Base-by-base conservation (phyloP, 139 green algal species). In the Pleodorina starrii region DNA sequence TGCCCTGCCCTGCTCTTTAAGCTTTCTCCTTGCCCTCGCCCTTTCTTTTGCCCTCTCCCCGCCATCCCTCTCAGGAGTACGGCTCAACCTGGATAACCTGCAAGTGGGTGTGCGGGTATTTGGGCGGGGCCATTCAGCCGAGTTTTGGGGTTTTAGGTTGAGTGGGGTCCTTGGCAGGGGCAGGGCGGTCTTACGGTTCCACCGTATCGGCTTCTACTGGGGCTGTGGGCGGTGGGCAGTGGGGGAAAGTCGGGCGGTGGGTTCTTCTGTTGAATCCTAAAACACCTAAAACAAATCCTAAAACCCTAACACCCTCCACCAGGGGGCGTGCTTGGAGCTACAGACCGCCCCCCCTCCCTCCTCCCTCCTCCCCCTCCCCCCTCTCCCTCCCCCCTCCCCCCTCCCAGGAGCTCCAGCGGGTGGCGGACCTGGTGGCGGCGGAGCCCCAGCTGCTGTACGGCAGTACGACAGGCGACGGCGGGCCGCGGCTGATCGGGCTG, bases 61-160 rank as follows among this genome's bases (percentile, higher is more conserved):
- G n/a, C n/a, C n/a, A n/a, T n/a, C n/a, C n/a, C n/a, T n/a, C n/a
- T 2, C 81, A 81, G 90, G 87, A 10, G 90, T 93, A 27, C 86
- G 85, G 0, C 44, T 91, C 51, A 93, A 93, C 69, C 43, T 93
- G 57, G 90, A 93, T 69, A 93, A 91, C 54, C 57, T 91, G 16
- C 42, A 86, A 48, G 63, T 77, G 50, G 3, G 78, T 2, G 17
- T 17, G 50, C 5, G 78, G 6, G 17, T 17, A 60, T 14, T 60
- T 60, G 50, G 50, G 54, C 21, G 54, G 3, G 25, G 54, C 25
- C 54, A 25, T 66, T n/a, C n/a, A 25, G 9, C 54, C 14, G 14
- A 17, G 51, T 17, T 60, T 17, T 27, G 9, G 54, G 54, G 54
- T 66, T 66, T 12, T 12, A 66, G 54, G 54, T 66, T 2, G n/a